phyloP scores from a whole-genome alignment of 352 stramenopile genomes.

The Pythium guiyangense region DNA sequence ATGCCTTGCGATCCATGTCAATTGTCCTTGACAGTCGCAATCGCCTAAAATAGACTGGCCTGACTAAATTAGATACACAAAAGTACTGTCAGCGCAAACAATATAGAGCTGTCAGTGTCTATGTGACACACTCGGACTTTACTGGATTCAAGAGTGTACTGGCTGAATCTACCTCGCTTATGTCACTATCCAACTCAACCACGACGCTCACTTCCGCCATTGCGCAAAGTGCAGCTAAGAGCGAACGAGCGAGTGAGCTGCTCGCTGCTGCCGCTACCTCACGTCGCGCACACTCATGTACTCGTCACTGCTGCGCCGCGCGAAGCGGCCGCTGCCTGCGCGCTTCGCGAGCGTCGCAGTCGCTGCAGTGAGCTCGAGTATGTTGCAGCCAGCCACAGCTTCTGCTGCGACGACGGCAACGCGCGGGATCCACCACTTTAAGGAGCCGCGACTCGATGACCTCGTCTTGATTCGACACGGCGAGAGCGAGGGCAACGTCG shows the following conservation, averaged over 20 bases:
- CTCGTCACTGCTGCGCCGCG: slow-evolving; percentile 16
- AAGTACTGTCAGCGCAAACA: background rate
- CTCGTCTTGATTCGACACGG: slow-evolving; percentile 87
- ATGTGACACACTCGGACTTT: background rate
- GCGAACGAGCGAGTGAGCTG: no score
- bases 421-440: slow-evolving; percentile 19
- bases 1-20: no score
- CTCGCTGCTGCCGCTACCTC: no score
- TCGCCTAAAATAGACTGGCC: no score
- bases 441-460: slow-evolving; percentile 64
- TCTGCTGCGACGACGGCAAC: background rate
- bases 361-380: background rate
- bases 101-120: background rate
- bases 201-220: background rate
- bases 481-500: slow-evolving; percentile 88
- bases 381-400: background rate
- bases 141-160: background rate
- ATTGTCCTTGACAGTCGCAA: no score
- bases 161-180: background rate
- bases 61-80: no score
- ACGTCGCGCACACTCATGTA: slow-evolving; percentile 6
- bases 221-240: no score
- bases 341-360: slow-evolving; percentile 2
- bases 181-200: background rate
- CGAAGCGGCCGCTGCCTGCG: slow-evolving; percentile 3